A percentile compares a stretch with the other conserved stretches of the same genome.
Conservation (phyloP, 371 early-diverging fungal species). For the Circinella umbellata region DNA sequence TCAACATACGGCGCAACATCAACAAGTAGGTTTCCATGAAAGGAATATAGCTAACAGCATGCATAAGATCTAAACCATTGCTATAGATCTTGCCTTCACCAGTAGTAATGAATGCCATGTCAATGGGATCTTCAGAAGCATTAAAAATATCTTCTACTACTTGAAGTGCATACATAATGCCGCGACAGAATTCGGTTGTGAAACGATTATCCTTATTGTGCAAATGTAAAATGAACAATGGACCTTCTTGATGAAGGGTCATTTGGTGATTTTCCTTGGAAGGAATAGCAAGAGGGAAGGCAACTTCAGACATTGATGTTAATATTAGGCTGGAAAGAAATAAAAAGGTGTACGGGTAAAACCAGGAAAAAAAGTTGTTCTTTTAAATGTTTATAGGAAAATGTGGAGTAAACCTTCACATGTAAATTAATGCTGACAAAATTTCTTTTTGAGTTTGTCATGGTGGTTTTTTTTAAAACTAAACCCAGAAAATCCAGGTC, state of each 20-base stretch:
- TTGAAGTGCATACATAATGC: constrained; percentile 66
- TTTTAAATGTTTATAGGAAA: too few species aligned
- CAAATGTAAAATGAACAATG: constrained; percentile 64
- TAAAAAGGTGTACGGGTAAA: neutral
- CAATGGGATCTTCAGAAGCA: constrained; percentile 39
- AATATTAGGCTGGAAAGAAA: neutral
- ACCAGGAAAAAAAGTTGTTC: neutral
- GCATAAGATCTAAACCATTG: constrained; percentile 76
- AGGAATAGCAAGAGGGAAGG: constrained; percentile 43
- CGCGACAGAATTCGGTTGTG: constrained; percentile 58
- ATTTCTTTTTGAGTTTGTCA: too few species aligned
- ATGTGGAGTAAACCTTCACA: neutral
- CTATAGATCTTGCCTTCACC: constrained; percentile 76
- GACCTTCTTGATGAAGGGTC: constrained; percentile 59
- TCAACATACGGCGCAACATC: constrained; percentile 60
- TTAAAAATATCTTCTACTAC: constrained; percentile 58
- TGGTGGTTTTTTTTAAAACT: too few species aligned
- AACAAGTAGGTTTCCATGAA: constrained; percentile 57
- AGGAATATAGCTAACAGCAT: constrained; percentile 42
- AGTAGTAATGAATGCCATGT: constrained; percentile 65
- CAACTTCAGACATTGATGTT: constrained; percentile 9
- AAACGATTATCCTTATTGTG: constrained; percentile 75
- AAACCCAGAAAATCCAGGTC: too few species aligned
- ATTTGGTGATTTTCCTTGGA: constrained; percentile 42
- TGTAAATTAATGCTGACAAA: neutral